phyloP scores from a whole-genome alignment of 441 rosid species.

The Erysimum cheiri region DNA sequence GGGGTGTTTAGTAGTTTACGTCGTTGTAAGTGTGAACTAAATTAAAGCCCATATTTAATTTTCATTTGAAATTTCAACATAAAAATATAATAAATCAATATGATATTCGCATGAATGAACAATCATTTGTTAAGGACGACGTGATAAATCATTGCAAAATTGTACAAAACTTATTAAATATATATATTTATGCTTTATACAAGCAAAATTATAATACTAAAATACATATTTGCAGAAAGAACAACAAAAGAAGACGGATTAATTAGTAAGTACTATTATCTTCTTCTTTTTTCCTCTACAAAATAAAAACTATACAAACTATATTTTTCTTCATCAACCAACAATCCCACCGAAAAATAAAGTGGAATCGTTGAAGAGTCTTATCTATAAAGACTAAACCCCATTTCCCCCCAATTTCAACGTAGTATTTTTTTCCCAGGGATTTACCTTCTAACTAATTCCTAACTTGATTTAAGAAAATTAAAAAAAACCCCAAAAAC shows the following conservation, averaged over 20 bases:
- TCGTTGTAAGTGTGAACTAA: conserved; percentile 30
- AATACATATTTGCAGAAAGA: conserved; percentile 5
- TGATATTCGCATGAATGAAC: conserved; percentile 18
- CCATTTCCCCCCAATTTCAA: conserved; percentile 18
- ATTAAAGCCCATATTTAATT: conserved; percentile 1
- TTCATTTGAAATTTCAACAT: neutral
- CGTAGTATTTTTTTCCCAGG: conserved; percentile 17
- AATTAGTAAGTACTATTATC: conserved; percentile 11
- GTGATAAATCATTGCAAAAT: conserved; percentile 17
- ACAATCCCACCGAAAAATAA: conserved; percentile 76
- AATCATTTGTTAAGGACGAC: conserved; percentile 26
- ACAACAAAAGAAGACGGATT: conserved; percentile 12
- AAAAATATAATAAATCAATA: conserved; percentile 8
- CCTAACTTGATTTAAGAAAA: conserved; percentile 10
- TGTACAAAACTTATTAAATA: neutral
- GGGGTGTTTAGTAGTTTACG: conserved; percentile 15
- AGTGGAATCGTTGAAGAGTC: conserved; percentile 53
- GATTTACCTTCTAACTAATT: conserved; percentile 31
- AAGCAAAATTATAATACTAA: conserved; percentile 21
- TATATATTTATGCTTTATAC: neutral
- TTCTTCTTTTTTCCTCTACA: conserved; percentile 47
- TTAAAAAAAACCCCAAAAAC: conserved; percentile 18
- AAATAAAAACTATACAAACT: conserved; percentile 57
- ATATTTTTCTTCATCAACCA: conserved; percentile 46
- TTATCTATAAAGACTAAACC: conserved; percentile 43